Conservation (phyloP, 441 rosid genomes). For the Dalechampia spathulata region DNA sequence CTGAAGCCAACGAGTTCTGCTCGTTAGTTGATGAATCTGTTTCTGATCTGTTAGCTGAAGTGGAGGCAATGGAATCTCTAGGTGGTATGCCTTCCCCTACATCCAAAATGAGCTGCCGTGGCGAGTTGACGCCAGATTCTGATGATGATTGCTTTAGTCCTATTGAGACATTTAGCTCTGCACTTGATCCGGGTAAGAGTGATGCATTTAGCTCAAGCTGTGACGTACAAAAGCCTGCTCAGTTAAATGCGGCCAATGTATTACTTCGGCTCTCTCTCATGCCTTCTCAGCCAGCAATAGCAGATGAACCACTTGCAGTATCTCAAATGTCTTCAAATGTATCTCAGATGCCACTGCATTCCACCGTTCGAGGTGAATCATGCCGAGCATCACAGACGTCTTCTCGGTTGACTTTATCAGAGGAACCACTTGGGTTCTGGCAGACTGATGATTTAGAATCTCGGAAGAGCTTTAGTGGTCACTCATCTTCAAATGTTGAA, state of each 20-base stretch:
- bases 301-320: conserved; percentile 23
- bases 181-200: conserved; percentile 50
- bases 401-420: conserved; percentile 29
- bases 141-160: conserved; percentile 76
- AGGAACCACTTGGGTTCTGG: conserved; percentile 25
- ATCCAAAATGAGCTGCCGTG: conserved; percentile 47
- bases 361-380: conserved; percentile 5
- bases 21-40: conserved; percentile 84
- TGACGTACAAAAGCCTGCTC: conserved; percentile 49
- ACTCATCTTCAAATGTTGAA: conserved; percentile 39
- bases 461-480: conserved; percentile 39
- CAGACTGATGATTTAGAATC: conserved; percentile 25
- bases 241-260: conserved; percentile 16
- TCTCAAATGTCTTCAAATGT: conserved; percentile 26
- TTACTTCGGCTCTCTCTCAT: conserved; percentile 23
- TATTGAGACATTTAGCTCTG: conserved; percentile 56
- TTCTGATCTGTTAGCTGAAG: conserved; percentile 96
- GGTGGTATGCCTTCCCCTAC: conserved; percentile 68
- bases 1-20: conserved; percentile 58
- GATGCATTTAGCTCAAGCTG: conserved; percentile 71
- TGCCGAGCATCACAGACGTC: conserved; percentile 8
- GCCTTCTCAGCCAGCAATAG: conserved; percentile 40
- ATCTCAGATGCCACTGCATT: conserved; percentile 12
- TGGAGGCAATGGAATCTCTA: conserved; percentile 98
- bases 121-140: conserved; percentile 45